Evolutionary conservation across 352 stramenopile genomes (phyloP), one percentile per base, ranked within the genome.

Genomic region (Phytophthora europaea): DNA sequence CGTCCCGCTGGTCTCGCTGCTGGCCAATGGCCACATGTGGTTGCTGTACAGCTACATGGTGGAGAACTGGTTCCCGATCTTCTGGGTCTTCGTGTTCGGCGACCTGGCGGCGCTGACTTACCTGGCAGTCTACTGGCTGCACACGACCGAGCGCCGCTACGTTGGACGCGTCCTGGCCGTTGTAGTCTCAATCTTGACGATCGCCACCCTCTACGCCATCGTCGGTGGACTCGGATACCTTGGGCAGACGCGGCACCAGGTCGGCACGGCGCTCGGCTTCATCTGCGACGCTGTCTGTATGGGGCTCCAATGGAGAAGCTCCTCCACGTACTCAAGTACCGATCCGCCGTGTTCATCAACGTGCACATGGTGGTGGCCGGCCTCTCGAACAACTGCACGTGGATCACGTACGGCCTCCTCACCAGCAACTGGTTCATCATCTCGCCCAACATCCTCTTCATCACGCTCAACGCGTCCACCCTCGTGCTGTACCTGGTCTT

Each of bases 331-430:
- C 69, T 84, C 53, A 75, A 75, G 51, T 55, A 77, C 56, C 65
- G 71, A 22, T 85, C 71, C 4, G 81, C 64, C n/a, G 72, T 71
- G 2, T 88, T 84, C 66, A 80, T 91, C 50, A 81, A 82, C 38
- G 76, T 86, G 36, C 67, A 83, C 57, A 81, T 90, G 70, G 75
- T 85, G 13, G 38, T 82, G 33, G 76, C 79, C 8, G 76, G 73
- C 31, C 67, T 76, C 6, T 55, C 82, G 40, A 91, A 85, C 70
- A 87, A 84, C 52, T 72, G 54, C 15, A 63, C 80, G 6, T 91
- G 75, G 70, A 71, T 79, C 54, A 67, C 71, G 7, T 81, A 81
- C 71, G 71, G 75, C 9, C 45, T 81, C 9, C 66, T 81, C 40
- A 68, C 48, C 18, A 36, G 9, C 50, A 83, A 79, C 62, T 73